Evolutionary conservation across 176 grass and related monocot species (phyloP).

Genomic region (Zoysia japonica): DNA sequence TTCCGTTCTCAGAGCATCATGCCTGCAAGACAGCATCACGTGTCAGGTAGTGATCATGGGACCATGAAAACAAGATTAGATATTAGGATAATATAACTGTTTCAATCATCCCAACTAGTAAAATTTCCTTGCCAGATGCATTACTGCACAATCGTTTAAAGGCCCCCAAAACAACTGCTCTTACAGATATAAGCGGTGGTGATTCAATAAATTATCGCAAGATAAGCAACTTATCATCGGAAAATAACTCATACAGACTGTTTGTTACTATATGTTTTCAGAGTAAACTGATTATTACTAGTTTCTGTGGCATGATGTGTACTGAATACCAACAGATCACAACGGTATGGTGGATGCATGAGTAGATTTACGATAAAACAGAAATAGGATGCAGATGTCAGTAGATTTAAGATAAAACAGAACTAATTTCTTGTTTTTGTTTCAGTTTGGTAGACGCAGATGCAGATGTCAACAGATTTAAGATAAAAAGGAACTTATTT

Average conservation of each 20-base stretch:
- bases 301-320: neutral
- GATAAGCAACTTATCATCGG: neutral
- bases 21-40: conserved; percentile 6
- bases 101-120: neutral
- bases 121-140: neutral
- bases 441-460: neutral
- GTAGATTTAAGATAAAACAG: neutral
- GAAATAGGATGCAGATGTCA: too few species aligned
- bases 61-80: neutral
- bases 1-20: neutral
- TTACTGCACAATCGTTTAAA: neutral
- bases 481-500: neutral
- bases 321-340: neutral
- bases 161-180: too few species aligned
- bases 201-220: neutral
- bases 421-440: neutral
- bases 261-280: neutral
- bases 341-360: neutral
- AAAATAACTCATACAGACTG: neutral
- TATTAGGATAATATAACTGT: neutral
- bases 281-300: too few species aligned
- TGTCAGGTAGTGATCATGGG: neutral
- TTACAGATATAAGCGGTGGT: neutral
- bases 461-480: neutral
- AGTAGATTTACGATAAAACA: neutral